A percentile compares a stretch with the other conserved stretches of the same genome.
Evolutionary conservation across 2,329 filamentous ascomycete species (phyloP).

Genomic region (Fusarium nygamai): DNA sequence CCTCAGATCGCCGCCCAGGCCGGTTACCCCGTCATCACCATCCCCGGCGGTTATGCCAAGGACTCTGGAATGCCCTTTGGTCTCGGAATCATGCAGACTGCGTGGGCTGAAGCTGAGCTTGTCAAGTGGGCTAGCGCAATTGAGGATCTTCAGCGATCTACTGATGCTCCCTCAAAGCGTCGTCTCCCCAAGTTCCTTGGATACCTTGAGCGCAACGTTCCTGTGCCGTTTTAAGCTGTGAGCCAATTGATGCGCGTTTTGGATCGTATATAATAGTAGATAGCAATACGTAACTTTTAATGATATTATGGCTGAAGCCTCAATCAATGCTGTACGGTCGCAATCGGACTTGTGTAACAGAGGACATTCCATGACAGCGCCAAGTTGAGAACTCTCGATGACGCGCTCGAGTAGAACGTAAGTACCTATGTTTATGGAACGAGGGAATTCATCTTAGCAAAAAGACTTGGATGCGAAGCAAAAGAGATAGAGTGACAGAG

Average conservation of each 20-base stretch:
- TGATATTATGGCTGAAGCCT: background rate
- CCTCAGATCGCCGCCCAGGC: slow-evolving; percentile 79
- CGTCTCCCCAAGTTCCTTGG: slow-evolving; percentile 63
- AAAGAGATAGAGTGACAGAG: rapidly evolving
- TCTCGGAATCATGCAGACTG: slow-evolving; percentile 67
- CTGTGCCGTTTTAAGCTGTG: slow-evolving; percentile 45
- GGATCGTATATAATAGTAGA: background rate
- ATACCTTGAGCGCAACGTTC: slow-evolving; percentile 59
- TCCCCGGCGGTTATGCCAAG: slow-evolving; percentile 69
- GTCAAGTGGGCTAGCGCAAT: slow-evolving; percentile 71
- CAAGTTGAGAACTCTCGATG: background rate
- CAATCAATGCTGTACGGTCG: background rate
- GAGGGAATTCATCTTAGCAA: too few relatives aligned
- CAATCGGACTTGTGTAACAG: background rate
- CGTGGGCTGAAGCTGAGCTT: slow-evolving; percentile 67
- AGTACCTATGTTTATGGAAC: background rate
- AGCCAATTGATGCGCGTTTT: background rate
- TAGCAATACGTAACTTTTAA: slow-evolving; percentile 4
- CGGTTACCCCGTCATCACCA: slow-evolving; percentile 76
- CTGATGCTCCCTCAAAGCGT: slow-evolving; percentile 57
- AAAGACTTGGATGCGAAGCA: rapidly evolving
- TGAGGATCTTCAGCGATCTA: slow-evolving; percentile 63
- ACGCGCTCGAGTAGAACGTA: background rate
- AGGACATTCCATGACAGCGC: background rate
- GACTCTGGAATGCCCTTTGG: slow-evolving; percentile 70